Evolutionary conservation across 139 green algal species (phyloP), one percentile per base, ranked within the genome.

Genomic region (Coelastrella sp.): DNA sequence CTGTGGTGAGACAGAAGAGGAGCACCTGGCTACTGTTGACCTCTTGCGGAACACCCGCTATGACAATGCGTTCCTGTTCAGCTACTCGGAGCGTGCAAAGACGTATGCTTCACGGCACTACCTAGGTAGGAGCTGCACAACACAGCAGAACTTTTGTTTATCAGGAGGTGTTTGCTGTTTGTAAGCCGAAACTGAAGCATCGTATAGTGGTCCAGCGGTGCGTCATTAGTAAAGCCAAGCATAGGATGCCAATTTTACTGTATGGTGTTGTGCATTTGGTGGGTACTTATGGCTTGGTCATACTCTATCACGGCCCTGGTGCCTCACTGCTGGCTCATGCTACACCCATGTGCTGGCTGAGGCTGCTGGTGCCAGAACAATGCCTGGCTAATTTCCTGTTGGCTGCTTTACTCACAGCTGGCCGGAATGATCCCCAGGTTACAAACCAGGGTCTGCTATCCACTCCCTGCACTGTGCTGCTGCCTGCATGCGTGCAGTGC

Each of bases 11-110:
- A 98, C 93, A 2, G 96, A 98, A 66, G 95, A 94, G 19, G 97
- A 99, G 66, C 97, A 99, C 59, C 58, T 60, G 4, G 93, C 94
- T 23, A 99, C 96, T 11, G 58, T 99, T 77, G 93, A 95, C 56
- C 92, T 99, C 16, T 91, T 99, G 93, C 73, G 64, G 4, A 64
- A 5, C 20, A 91, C 94, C 0, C 86, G 88, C 8, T 99, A 96
- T 86, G 96, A 98, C 61, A 92, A 95, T 83, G 97, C 95, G 6
- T 99, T 98, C 90, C 89, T 99, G 90, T 99, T 99, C 92, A 95
- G 95, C 16, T 99, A 99, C 95, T 95, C 87, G 54, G 22, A 94
- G 68, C 92, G 97, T 2, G 95, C 97, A 8, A 96, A 95, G 86
- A 99, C 97, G 2, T 92, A 97, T 80, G 97, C 97, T 14, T 94